Evolutionary conservation across 2,329 filamentous ascomycete genomes (phyloP).

Genomic region (Lomentospora prolificans): DNA sequence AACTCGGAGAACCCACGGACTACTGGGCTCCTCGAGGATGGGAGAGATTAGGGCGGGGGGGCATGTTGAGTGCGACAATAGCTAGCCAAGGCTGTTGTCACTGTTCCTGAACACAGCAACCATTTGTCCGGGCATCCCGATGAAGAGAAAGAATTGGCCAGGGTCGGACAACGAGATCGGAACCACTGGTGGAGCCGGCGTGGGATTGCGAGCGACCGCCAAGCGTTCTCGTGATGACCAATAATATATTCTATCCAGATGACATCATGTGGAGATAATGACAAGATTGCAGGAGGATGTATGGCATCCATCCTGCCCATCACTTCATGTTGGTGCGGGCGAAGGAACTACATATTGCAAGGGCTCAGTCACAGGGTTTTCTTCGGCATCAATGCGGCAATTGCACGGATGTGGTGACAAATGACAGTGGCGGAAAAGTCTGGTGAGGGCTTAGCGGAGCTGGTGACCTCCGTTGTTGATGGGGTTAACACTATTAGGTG

Average conservation of each 20-base stretch:
- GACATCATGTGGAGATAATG: background rate
- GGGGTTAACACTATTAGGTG: background rate
- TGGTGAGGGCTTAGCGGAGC: no score
- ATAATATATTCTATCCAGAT: background rate
- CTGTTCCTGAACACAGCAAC: no score
- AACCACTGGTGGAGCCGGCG: background rate
- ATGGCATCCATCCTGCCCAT: no score
- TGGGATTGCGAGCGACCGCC: background rate
- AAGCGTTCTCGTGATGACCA: background rate
- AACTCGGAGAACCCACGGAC: no score
- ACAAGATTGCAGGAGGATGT: no score
- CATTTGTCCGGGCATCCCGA: background rate
- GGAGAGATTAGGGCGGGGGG: no score
- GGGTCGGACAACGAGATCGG: background rate
- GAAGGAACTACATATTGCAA: background rate
- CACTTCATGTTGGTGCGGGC: background rate
- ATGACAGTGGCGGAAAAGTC: background rate
- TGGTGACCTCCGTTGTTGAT: background rate
- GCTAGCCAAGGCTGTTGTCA: no score
- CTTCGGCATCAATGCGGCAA: background rate
- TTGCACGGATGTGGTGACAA: background rate
- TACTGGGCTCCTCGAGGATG: no score
- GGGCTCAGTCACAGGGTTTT: background rate
- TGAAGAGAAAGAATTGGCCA: background rate
- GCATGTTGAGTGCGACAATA: no score